A percentile compares a stretch with the other conserved stretches of the same genome.
These are phyloP conservation scores for Lentinus tigrinus DNA, from an alignment of 768 basidiomycete species.

Conservation along the genomic window DNA sequence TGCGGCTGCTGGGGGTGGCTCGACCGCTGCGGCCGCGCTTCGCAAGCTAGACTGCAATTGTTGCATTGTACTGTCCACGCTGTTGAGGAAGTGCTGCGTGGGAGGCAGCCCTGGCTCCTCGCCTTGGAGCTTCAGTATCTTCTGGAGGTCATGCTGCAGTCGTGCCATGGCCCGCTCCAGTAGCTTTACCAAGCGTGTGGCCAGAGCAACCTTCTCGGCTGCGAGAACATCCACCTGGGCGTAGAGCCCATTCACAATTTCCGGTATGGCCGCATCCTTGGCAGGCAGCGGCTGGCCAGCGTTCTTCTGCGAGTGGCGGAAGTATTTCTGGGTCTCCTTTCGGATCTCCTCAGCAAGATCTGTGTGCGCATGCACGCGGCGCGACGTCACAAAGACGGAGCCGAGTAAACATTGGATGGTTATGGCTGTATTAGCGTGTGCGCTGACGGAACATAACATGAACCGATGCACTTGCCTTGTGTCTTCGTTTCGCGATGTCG, in stretches of 20 bases:
- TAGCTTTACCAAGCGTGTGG: slow-evolving; percentile 44
- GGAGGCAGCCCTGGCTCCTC: slow-evolving; percentile 37
- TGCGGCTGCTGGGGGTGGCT: slow-evolving; percentile 19
- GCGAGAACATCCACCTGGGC: slow-evolving; percentile 33
- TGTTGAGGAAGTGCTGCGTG: slow-evolving; percentile 26
- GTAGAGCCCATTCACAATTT: slow-evolving; percentile 32
- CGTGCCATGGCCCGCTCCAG: slow-evolving; percentile 45
- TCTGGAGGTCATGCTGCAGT: slow-evolving; percentile 45
- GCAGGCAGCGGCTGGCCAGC: slow-evolving; percentile 22
- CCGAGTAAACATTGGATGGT: background rate
- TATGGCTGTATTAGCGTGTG: background rate
- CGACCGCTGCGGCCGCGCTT: slow-evolving; percentile 28
- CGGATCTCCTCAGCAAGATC: slow-evolving; percentile 45
- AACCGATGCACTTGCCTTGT: slow-evolving; percentile 33
- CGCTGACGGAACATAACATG: background rate
- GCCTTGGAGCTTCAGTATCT: slow-evolving; percentile 44
- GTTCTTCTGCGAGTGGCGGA: slow-evolving; percentile 41
- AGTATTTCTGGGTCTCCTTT: slow-evolving; percentile 42
- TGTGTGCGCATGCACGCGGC: slow-evolving; percentile 15
- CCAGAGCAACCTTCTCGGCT: slow-evolving; percentile 43
- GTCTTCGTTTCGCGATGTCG: slow-evolving; percentile 42
- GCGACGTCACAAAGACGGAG: background rate
- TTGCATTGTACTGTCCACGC: slow-evolving; percentile 34
- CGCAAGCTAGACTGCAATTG: slow-evolving; percentile 41
- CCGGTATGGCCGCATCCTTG: slow-evolving; percentile 38